phyloP scores from a whole-genome alignment of 768 basidiomycete genomes.

The Cubamyces sp. region DNA sequence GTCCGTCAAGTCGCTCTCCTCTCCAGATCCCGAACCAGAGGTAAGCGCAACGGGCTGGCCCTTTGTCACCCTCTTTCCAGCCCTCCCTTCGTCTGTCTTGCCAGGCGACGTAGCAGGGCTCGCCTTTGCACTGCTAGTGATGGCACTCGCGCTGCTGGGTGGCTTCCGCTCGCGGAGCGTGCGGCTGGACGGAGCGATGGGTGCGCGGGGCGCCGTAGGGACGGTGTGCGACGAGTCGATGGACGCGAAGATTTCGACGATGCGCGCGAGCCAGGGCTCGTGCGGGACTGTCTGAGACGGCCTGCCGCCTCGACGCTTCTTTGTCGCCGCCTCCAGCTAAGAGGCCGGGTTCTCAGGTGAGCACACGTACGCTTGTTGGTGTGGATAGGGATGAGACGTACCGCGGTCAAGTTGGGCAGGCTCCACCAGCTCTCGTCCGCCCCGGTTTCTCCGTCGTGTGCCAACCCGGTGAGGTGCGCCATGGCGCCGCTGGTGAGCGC shows the following conservation, averaged over 20 bases:
- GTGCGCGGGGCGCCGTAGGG: slow-evolving; percentile 22
- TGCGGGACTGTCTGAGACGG: slow-evolving; percentile 38
- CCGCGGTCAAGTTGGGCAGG: slow-evolving; percentile 60
- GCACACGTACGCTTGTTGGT: neutral
- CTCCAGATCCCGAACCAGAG: slow-evolving; percentile 9
- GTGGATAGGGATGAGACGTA: slow-evolving; percentile 35
- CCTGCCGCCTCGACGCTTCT: slow-evolving; percentile 59
- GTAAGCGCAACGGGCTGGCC: neutral
- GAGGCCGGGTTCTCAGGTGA: neutral
- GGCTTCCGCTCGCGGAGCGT: slow-evolving; percentile 54
- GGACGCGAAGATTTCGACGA: slow-evolving; percentile 51
- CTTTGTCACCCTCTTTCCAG: neutral
- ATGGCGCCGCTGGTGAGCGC: slow-evolving; percentile 84
- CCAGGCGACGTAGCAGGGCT: slow-evolving; percentile 18
- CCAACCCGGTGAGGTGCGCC: slow-evolving; percentile 79
- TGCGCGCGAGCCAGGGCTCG: slow-evolving; percentile 64
- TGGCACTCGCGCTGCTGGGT: slow-evolving; percentile 2
- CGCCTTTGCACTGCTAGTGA: slow-evolving; percentile 26
- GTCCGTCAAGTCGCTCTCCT: slow-evolving; percentile 20
- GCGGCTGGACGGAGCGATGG: slow-evolving; percentile 44
- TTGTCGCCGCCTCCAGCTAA: slow-evolving; percentile 68
- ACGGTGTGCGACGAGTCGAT: slow-evolving; percentile 36
- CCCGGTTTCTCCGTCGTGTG: slow-evolving; percentile 33
- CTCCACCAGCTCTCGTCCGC: slow-evolving; percentile 64
- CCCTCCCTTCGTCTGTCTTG: slow-evolving; percentile 1